Base-by-base conservation (phyloP, 2,329 filamentous ascomycete species). In the Davidsoniella australis region DNA sequence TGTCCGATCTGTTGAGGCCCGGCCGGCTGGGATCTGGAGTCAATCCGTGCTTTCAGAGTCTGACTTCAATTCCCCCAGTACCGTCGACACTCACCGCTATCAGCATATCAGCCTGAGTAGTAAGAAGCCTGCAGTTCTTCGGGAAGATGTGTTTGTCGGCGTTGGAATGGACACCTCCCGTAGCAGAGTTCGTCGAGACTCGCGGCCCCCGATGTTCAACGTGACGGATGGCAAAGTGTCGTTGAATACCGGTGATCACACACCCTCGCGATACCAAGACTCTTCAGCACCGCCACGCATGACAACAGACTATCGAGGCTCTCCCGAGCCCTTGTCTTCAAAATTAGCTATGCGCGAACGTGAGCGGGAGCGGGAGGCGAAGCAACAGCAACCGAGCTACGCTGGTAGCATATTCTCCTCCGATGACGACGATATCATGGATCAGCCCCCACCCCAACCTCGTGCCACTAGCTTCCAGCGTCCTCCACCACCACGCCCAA, bases 1-100 rank as follows among this genome's bases (percentile, higher is more conserved):
- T 2, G 50, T 52, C 14, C 41, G 47, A 9, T 52, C 50, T 14
- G 50, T 52, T n/a, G 50, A 52, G 17, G 43, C 38, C 16, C 47
- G 47, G 4, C 50, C 50, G 3, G 43, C 47, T 17, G 39, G 41
- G n/a, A 52, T 55, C 41, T 55, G 54, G 54, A 53, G 49, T 24
- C 54, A 50, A 2, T 55, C 54, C 7, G 43, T 55, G 45, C 47
- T 55, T 33, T 51, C 54, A 4, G 54, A 55, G 24, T 55, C 54
- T 6, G 54, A 55, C 24, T 55, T 55, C 39, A 55, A 55, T 16
- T 51, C 54, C 2, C 54, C 54, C 4, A 47, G 45, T 36, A 54
- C 53, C 17, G 43, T 52, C 23, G 43, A 46, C 17, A 47, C 43
- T n/a, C 49, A 43, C 10, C 47, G 42, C 4, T 49, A 49, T 17